phyloP scores from a whole-genome alignment of 495 filamentous ascomycete species.

The Penicillium subrubescens region DNA sequence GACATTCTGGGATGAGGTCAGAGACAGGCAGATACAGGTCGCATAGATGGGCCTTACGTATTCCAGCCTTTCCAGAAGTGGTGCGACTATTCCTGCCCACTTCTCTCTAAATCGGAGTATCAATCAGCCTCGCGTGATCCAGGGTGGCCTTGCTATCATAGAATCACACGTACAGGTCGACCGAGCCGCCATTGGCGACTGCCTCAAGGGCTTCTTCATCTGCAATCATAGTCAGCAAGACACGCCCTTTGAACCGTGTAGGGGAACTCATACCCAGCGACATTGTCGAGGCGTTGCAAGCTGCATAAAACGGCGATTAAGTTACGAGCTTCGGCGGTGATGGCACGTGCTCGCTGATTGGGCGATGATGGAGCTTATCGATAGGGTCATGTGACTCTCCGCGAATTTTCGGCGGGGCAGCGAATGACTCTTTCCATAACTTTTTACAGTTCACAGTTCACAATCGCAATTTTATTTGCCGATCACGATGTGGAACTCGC shows the following conservation, averaged over 20 bases:
- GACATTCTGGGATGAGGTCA: constrained; percentile 45
- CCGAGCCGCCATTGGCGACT: constrained; percentile 65
- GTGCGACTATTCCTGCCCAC: constrained; percentile 56
- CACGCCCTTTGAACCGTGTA: not conserved
- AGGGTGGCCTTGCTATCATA: not conserved
- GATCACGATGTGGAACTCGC: constrained; percentile 50
- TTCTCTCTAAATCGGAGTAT: constrained; percentile 43
- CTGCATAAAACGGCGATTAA: constrained; percentile 12
- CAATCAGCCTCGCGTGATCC: constrained; percentile 29
- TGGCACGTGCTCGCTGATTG: constrained; percentile 21
- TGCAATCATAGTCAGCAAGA: constrained; percentile 18
- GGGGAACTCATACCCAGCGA: constrained; percentile 37
- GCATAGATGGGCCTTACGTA: constrained; percentile 39
- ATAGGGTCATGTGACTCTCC: constrained; percentile 33
- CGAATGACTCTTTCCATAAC: constrained; percentile 21
- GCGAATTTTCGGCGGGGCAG: constrained; percentile 42
- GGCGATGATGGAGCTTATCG: constrained; percentile 24
- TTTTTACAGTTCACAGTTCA: constrained; percentile 1
- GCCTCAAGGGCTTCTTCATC: constrained; percentile 65
- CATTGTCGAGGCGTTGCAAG: constrained; percentile 32
- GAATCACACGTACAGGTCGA: constrained; percentile 63
- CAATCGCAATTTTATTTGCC: constrained; percentile 6
- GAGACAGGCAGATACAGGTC: constrained; percentile 2
- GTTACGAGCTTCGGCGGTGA: constrained; percentile 24
- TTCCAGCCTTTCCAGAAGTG: constrained; percentile 55